Evolutionary conservation across 768 basidiomycete genomes (phyloP).

Genomic region (Exidia glandulosa): DNA sequence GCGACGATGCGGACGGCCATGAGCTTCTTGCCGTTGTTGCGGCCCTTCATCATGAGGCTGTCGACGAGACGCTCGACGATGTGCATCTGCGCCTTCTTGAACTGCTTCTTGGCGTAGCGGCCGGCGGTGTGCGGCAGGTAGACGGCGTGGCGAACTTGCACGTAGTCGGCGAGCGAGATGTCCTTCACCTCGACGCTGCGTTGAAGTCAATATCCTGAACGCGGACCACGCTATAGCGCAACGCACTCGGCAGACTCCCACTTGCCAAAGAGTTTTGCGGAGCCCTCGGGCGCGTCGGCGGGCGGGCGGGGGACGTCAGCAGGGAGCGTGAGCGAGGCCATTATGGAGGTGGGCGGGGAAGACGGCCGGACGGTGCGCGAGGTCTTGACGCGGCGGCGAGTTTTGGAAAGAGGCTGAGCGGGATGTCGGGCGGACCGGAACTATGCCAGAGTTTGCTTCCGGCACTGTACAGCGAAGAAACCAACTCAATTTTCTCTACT

Average conservation of each 20-base stretch:
- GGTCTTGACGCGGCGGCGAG: not conserved
- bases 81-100: constrained; percentile 99
- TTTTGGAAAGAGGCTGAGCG: too few relatives aligned
- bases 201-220: not conserved
- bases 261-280: constrained; percentile 93
- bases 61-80: constrained; percentile 99
- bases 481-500: too few relatives aligned
- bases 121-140: constrained; percentile 98
- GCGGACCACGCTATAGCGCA: not conserved
- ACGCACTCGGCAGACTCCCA: constrained; percentile 98
- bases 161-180: constrained; percentile 98
- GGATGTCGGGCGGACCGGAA: too few relatives aligned
- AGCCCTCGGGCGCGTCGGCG: constrained; percentile 38
- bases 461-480: too few relatives aligned
- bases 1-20: constrained; percentile 98
- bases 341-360: not conserved
- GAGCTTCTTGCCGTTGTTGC: constrained; percentile 99
- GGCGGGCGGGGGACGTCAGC: constrained; percentile 73
- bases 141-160: constrained; percentile 96
- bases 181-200: constrained; percentile 95
- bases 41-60: constrained; percentile 99
- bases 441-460: too few relatives aligned
- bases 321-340: constrained; percentile 43
- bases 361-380: not conserved
- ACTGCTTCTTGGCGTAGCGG: constrained; percentile 99